phyloP scores from a whole-genome alignment of 768 basidiomycete genomes.

The Pisolithus sp. region DNA sequence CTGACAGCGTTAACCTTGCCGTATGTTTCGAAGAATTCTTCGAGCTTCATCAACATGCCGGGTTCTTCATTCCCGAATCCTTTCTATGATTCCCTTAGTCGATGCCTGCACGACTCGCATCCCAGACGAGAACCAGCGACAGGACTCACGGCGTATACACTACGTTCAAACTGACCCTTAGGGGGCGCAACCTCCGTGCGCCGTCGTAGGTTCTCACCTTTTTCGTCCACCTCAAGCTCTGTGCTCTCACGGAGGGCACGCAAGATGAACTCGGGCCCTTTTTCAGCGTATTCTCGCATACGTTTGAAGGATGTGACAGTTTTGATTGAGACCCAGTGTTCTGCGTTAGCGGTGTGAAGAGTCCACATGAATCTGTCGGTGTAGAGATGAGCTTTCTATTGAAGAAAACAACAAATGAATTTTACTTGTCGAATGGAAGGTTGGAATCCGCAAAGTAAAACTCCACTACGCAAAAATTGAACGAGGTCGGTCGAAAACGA shows the following conservation, averaged over 20 bases:
- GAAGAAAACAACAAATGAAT: slow-evolving; percentile 8
- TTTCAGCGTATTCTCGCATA: slow-evolving; percentile 66
- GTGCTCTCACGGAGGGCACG: slow-evolving; percentile 51
- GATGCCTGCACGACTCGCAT: neutral
- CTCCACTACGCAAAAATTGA: slow-evolving; percentile 51
- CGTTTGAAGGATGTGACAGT: slow-evolving; percentile 92
- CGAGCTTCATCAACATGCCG: slow-evolving; percentile 64
- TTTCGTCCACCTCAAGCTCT: slow-evolving; percentile 68
- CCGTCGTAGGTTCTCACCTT: slow-evolving; percentile 67
- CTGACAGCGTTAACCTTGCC: slow-evolving; percentile 77
- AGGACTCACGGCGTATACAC: slow-evolving; percentile 77
- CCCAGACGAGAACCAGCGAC: slow-evolving; percentile 1
- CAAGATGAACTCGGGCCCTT: slow-evolving; percentile 64
- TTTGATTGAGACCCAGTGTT: slow-evolving; percentile 87
- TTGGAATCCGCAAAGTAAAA: slow-evolving; percentile 98
- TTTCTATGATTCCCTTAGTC: slow-evolving; percentile 51
- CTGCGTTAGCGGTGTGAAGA: slow-evolving; percentile 67
- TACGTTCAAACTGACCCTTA: slow-evolving; percentile 73
- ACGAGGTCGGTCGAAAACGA: neutral
- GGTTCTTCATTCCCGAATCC: slow-evolving; percentile 69
- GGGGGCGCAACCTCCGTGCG: slow-evolving; percentile 70
- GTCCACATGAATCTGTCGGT: slow-evolving; percentile 86
- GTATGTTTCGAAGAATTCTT: slow-evolving; percentile 73
- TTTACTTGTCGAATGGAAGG: slow-evolving; percentile 83
- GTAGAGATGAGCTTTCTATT: neutral